These are phyloP conservation scores for Ganoderma lingzhi DNA, from an alignment of 1,284 basidiomycete genomes.

Conservation along the genomic window DNA sequence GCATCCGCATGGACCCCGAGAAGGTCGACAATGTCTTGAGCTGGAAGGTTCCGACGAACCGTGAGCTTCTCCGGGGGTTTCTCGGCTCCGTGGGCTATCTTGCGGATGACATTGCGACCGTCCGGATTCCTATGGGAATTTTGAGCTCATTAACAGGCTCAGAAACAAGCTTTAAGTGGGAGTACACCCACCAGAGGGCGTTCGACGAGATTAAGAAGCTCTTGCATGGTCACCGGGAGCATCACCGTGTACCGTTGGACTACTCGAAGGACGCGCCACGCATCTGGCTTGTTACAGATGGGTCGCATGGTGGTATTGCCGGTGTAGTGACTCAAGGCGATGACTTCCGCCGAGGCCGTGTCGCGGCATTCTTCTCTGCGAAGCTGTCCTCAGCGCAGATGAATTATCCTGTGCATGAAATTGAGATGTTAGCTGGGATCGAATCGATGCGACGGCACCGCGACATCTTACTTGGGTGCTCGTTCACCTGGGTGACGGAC, in stretches of 20 bases:
- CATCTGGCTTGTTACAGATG: slow-evolving; percentile 34
- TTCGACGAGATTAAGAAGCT: slow-evolving; percentile 38
- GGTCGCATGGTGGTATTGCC: slow-evolving; percentile 14
- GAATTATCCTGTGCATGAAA: slow-evolving; percentile 37
- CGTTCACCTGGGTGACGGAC: slow-evolving; percentile 42
- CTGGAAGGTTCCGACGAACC: slow-evolving; percentile 40
- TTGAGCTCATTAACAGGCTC: slow-evolving; percentile 27
- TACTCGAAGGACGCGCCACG: slow-evolving; percentile 24
- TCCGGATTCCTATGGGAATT: slow-evolving; percentile 33
- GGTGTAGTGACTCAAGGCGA: slow-evolving; percentile 33
- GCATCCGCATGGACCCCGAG: slow-evolving; percentile 39
- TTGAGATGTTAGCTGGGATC: slow-evolving; percentile 38
- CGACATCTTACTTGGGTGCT: slow-evolving; percentile 32
- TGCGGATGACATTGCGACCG: background rate
- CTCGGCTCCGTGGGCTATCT: slow-evolving; percentile 34
- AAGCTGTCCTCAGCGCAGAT: slow-evolving; percentile 44
- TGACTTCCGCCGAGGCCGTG: slow-evolving; percentile 11
- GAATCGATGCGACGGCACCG: slow-evolving; percentile 40
- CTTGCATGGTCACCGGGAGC: slow-evolving; percentile 28
- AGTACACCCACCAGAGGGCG: slow-evolving; percentile 35
- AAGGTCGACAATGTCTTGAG: slow-evolving; percentile 32
- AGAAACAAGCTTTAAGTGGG: slow-evolving; percentile 31
- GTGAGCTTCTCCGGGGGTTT: slow-evolving; percentile 32
- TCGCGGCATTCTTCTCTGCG: slow-evolving; percentile 38
- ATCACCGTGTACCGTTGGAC: slow-evolving; percentile 32